phyloP scores from a whole-genome alignment of 2,329 filamentous ascomycete species.

The Botrytis deweyae region DNA sequence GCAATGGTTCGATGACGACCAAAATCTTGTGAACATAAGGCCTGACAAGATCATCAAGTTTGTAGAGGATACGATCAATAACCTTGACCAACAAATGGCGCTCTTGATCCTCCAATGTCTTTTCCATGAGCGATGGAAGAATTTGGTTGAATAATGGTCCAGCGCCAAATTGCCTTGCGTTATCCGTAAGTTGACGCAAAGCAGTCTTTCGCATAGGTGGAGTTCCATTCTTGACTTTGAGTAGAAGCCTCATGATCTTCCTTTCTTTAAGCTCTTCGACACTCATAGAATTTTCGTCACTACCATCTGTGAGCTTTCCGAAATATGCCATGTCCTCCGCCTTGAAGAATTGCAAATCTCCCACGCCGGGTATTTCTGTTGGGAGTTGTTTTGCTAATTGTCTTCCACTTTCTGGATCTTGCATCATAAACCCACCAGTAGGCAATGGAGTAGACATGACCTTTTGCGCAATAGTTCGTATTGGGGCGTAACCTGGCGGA shows the following conservation, averaged over 20 bases:
- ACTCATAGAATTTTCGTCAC: slow-evolving; percentile 85
- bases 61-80: slow-evolving; percentile 97
- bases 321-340: slow-evolving; percentile 99
- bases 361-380: slow-evolving; percentile 92
- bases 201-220: slow-evolving; percentile 99
- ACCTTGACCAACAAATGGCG: slow-evolving; percentile 98
- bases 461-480: slow-evolving; percentile 73
- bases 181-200: slow-evolving; percentile 93
- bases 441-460: slow-evolving; percentile 71
- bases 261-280: slow-evolving; percentile 96
- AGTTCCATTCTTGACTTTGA: slow-evolving; percentile 99
- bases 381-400: slow-evolving; percentile 86
- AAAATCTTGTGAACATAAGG: slow-evolving; percentile 98
- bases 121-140: slow-evolving; percentile 94
- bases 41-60: slow-evolving; percentile 92
- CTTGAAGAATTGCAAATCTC: slow-evolving; percentile 97
- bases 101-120: slow-evolving; percentile 95
- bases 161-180: slow-evolving; percentile 92
- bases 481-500: slow-evolving; percentile 86
- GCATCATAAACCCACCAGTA: slow-evolving; percentile 92
- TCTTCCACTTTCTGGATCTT: slow-evolving; percentile 83
- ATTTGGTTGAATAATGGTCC: slow-evolving; percentile 97
- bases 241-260: slow-evolving; percentile 94
- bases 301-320: slow-evolving; percentile 91
- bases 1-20: slow-evolving; percentile 96